A percentile compares a stretch with the other conserved stretches of the same genome.
phyloP scores from a whole-genome alignment of 768 basidiomycete species.

The Holtermannia corniformis region DNA sequence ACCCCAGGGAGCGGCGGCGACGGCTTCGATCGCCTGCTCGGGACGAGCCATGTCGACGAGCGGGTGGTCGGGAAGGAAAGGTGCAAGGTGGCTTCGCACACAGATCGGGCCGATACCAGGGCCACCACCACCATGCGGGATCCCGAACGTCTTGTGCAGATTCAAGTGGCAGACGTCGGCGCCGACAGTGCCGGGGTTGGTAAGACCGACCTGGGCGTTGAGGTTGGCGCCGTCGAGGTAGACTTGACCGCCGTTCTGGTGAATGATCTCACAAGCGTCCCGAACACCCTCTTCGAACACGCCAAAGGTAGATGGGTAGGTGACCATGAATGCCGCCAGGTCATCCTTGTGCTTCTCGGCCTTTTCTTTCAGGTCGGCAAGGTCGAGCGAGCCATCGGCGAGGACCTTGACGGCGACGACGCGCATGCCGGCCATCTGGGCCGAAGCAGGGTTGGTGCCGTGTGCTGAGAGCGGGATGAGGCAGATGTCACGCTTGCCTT shows the following conservation, averaged over 20 bases:
- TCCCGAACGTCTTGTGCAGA: constrained; percentile 95
- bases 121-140: constrained; percentile 97
- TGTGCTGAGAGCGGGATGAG: constrained; percentile 92
- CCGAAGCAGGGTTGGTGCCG: constrained; percentile 96
- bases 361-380: constrained; percentile 73
- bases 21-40: constrained; percentile 67
- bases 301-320: constrained; percentile 94
- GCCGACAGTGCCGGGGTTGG: constrained; percentile 79
- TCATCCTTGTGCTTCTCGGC: constrained; percentile 84
- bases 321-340: constrained; percentile 96
- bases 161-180: constrained; percentile 98
- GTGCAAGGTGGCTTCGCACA: constrained; percentile 81
- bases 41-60: constrained; percentile 44
- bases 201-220: constrained; percentile 86
- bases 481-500: constrained; percentile 78
- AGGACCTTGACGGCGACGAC: constrained; percentile 91
- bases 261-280: constrained; percentile 84
- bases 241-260: constrained; percentile 91
- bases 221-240: constrained; percentile 96
- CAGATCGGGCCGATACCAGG: constrained; percentile 96
- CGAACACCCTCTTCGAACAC: constrained; percentile 87
- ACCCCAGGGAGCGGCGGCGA: constrained; percentile 86
- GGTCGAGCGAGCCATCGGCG: constrained; percentile 76
- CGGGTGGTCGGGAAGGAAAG: constrained; percentile 88
- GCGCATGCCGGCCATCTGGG: constrained; percentile 92